Evolutionary conservation across 805 yeast species (phyloP), one percentile per base, ranked within the genome.

Genomic region (Wickerhamiella galacta): DNA sequence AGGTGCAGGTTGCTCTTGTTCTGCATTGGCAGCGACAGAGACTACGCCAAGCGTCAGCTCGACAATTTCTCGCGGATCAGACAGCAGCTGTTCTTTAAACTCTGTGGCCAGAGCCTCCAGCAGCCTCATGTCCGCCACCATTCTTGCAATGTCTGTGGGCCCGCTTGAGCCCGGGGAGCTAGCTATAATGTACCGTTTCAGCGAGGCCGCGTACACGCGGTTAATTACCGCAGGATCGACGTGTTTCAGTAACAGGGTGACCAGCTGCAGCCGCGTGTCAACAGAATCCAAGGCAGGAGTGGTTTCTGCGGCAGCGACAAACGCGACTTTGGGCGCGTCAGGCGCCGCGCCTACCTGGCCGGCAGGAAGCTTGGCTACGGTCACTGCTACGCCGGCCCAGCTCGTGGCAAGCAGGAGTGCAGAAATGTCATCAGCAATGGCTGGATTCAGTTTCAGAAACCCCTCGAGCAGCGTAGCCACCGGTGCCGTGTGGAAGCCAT

Each of bases 101-200:
- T 61, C 58, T 4, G 64, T 64, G 16, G 73, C 69, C 21, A 80
- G 54, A 20, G 56, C 52, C 46, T 82, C 90, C 32, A 85, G 52
- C 8, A 81, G 47, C 38, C 75, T 67, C 37, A 81, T 56, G 18
- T 25, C 28, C 54, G 23, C 79, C 54, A 34, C 68, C 59, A 21
- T 14, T n/a, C 17, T 17, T n/a, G n/a, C n/a, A n/a, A n/a, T n/a
- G n/a, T n/a, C n/a, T n/a, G n/a, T n/a, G n/a, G n/a, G n/a, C n/a
- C n/a, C n/a, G n/a, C n/a, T n/a, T n/a, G n/a, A n/a, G n/a, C n/a
- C n/a, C n/a, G n/a, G n/a, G n/a, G n/a, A n/a, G n/a, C n/a, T n/a
- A n/a, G 44, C 42, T 1, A 45, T 44, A 7, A 42, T 44, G 8
- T 46, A 80, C 42, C 73, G 58, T 36, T 64, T 63, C 39, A 87